Evolutionary conservation across 192 early-diverging fungal species (phyloP), one percentile per base, ranked within the genome.

Genomic region (Dissophora globulifera): DNA sequence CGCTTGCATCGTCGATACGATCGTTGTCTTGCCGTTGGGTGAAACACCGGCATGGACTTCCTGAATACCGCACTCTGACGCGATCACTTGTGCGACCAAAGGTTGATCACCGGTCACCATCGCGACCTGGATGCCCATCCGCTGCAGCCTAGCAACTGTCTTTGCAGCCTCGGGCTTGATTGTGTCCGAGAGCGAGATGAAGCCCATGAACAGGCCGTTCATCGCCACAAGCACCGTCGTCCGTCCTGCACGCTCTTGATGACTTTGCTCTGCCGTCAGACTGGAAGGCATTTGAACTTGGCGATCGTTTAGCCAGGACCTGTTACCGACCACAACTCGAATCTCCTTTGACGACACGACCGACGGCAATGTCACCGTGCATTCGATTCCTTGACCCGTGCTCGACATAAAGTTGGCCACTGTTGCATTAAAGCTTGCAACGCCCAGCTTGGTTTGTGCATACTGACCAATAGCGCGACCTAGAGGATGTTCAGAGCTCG

Each of bases 81-180:
- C 97, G 69, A 98, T 93, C 0, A 86, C 87, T 41, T 84, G 81
- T 0, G 97, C 96, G 1, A 95, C 95, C 53, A 90, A 54, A 53
- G 85, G 86, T 69, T 96, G 93, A 65, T 98, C 97, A 29, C 96
- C 97, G 0, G 97, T 99, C 3, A 97, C 89, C 93, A 99, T 97
- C 9, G 89, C 86, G 29, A 92, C 90, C 42, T 88, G 81, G 47
- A 94, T 84, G 13, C 91, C 91, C 91, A 96, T 89, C 13, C 56
- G 33, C 49, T 89, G 81, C 48, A 99, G 82, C 11, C 88, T 88
- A 8, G 84, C 84, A 1, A 99, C 85, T 1, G 91, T 85, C 8
- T 84, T 74, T 15, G 81, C 81, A 5, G 95, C 81, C 65, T 95
- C 94, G 3, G 94, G 91, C 22, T 93, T 93, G 60, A 97, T 66